These are phyloP conservation scores for Colletotrichum liaoningense DNA, from an alignment of 2,329 filamentous ascomycete genomes.

Conservation along the genomic window DNA sequence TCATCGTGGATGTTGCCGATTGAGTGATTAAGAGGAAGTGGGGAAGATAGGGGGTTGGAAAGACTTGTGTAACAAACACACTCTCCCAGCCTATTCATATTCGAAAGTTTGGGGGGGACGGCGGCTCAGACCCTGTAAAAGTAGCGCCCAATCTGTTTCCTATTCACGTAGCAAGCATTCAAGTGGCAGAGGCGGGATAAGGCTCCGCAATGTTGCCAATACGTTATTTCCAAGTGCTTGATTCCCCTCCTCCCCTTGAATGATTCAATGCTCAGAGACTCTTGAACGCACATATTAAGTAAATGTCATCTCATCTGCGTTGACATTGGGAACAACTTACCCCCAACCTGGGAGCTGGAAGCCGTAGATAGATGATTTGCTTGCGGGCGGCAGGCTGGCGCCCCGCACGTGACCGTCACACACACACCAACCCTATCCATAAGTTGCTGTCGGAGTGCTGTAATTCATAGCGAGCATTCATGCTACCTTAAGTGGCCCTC, in stretches of 20 bases:
- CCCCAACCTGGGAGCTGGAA: too few relatives aligned
- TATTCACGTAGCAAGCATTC: neutral
- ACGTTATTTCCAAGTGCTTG: too few relatives aligned
- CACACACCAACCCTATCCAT: neutral
- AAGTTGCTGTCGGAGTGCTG: neutral
- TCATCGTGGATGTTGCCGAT: slow-evolving; percentile 27
- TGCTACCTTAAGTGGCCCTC: neutral
- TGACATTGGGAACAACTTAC: too few relatives aligned
- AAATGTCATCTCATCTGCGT: too few relatives aligned
- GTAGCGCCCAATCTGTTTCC: neutral
- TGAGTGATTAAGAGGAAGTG: neutral
- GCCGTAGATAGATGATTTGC: too few relatives aligned
- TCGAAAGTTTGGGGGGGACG: neutral
- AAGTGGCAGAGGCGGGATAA: neutral
- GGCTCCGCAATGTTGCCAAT: too few relatives aligned
- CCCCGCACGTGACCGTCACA: slow-evolving; percentile 18
- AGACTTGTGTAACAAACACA: neutral
- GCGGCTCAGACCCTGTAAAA: neutral
- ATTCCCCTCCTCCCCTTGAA: too few relatives aligned
- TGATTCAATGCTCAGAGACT: too few relatives aligned
- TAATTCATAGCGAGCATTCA: neutral
- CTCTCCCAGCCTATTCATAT: neutral
- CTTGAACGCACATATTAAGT: too few relatives aligned
- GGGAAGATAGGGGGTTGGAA: neutral
- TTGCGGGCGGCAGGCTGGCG: too few relatives aligned